A percentile compares a stretch with the other conserved stretches of the same genome.
Conservation (phyloP, 2,329 filamentous ascomycete species). For the Fusarium devonianum region DNA sequence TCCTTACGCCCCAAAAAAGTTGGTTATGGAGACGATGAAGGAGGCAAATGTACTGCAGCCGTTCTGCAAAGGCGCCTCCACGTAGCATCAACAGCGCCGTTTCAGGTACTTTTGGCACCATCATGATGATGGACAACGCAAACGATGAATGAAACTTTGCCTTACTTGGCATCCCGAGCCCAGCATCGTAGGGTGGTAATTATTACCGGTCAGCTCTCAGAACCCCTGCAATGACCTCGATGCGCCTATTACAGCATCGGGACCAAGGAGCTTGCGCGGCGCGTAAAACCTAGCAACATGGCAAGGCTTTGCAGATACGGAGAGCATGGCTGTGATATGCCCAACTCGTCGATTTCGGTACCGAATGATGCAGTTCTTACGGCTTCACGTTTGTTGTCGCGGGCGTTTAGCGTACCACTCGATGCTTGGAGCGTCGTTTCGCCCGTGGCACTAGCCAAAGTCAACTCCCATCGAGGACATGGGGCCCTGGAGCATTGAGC, state of each 20-base stretch:
- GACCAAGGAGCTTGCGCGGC: neutral
- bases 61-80: neutral
- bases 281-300: neutral
- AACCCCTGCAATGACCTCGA: constrained; percentile 9
- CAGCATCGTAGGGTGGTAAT: constrained; percentile 6
- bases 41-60: neutral
- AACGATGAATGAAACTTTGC: constrained; percentile 2
- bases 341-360: constrained; percentile 1
- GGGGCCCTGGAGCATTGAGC: no score
- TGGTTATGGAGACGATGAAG: neutral
- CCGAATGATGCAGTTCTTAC: constrained; percentile 17
- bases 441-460: constrained; percentile 26
- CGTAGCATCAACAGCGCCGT: neutral
- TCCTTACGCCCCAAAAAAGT: no score
- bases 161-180: constrained; percentile 20
- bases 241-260: neutral
- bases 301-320: neutral
- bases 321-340: neutral
- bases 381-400: neutral
- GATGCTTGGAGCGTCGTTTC: constrained; percentile 5
- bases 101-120: neutral
- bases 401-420: constrained; percentile 3
- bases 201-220: constrained; percentile 2
- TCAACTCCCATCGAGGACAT: constrained; percentile 25
- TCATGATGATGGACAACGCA: neutral